Evolutionary conservation across 2,329 filamentous ascomycete species (phyloP).

Genomic region (Byssoonygena ceratinophila): DNA sequence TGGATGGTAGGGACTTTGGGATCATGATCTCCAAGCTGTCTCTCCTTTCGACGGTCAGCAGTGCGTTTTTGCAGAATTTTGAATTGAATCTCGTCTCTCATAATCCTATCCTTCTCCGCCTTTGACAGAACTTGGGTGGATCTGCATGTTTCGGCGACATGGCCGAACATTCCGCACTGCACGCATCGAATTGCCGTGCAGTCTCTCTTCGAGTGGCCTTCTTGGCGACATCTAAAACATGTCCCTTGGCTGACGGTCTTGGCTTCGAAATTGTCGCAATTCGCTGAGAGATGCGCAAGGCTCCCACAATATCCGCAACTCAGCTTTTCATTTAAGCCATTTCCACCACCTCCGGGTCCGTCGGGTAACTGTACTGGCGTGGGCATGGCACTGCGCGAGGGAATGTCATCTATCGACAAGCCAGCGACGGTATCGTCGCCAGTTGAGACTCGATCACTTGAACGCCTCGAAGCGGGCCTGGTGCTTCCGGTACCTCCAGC

Average conservation of each 20-base stretch:
- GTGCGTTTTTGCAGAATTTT: conserved; percentile 26
- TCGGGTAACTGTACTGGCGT: conserved; percentile 23
- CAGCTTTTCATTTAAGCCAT: conserved; percentile 34
- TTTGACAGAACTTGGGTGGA: conserved; percentile 28
- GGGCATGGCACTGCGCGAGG: conserved; percentile 17
- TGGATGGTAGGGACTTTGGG: conserved; percentile 35
- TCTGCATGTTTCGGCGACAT: conserved; percentile 29
- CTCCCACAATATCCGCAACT: conserved; percentile 40
- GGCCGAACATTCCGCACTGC: conserved; percentile 38
- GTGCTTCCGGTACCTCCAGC: conserved; percentile 22
- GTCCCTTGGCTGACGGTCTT: conserved; percentile 29
- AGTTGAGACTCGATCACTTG: conserved; percentile 12
- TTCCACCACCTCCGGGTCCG: conserved; percentile 35
- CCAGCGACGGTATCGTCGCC: neutral
- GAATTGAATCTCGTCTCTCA: conserved; percentile 30
- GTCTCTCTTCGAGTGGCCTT: conserved; percentile 29
- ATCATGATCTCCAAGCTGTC: conserved; percentile 37
- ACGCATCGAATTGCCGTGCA: conserved; percentile 36
- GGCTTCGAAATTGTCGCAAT: conserved; percentile 39
- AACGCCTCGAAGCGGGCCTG: conserved; percentile 26
- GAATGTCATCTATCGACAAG: conserved; percentile 5
- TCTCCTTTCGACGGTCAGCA: conserved; percentile 31
- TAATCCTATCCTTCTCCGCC: conserved; percentile 28
- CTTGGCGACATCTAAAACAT: conserved; percentile 35
- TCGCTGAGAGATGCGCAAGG: conserved; percentile 34